phyloP scores from a whole-genome alignment of 306 rosid genomes.

The Malus sieversii region DNA sequence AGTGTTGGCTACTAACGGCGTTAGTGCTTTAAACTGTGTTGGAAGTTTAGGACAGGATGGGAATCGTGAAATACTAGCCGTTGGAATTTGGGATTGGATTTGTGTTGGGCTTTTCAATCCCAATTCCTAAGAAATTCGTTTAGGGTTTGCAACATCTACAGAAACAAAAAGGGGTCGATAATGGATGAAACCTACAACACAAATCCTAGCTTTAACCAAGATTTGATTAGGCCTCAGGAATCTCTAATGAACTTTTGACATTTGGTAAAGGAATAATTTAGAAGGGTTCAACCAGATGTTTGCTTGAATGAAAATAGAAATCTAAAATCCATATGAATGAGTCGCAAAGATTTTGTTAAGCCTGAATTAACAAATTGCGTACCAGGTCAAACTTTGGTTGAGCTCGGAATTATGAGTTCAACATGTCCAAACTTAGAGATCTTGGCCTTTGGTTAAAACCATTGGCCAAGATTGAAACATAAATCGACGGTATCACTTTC shows the following conservation, averaged over 20 bases:
- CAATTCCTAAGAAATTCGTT: background rate
- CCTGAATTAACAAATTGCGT: background rate
- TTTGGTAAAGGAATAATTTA: background rate
- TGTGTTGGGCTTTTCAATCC: background rate
- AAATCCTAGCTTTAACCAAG: too few species aligned
- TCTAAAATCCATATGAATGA: background rate
- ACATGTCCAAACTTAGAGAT: background rate
- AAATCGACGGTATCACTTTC: background rate
- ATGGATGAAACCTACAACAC: background rate
- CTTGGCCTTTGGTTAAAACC: background rate
- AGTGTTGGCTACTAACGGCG: conserved; percentile 1
- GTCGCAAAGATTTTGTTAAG: background rate
- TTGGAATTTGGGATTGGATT: conserved; percentile 2
- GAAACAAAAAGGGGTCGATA: background rate
- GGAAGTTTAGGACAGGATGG: background rate
- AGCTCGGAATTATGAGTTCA: too few species aligned
- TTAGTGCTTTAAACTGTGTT: conserved; percentile 9
- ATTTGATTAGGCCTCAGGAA: background rate
- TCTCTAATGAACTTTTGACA: background rate
- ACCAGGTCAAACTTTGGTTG: background rate
- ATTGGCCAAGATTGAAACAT: background rate
- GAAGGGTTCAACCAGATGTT: background rate
- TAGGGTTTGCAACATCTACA: background rate
- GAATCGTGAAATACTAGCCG: conserved; percentile 27
- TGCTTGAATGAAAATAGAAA: background rate